Conservation (phyloP, 2,329 filamentous ascomycete species). For the Biscogniauxia mediterranea region DNA sequence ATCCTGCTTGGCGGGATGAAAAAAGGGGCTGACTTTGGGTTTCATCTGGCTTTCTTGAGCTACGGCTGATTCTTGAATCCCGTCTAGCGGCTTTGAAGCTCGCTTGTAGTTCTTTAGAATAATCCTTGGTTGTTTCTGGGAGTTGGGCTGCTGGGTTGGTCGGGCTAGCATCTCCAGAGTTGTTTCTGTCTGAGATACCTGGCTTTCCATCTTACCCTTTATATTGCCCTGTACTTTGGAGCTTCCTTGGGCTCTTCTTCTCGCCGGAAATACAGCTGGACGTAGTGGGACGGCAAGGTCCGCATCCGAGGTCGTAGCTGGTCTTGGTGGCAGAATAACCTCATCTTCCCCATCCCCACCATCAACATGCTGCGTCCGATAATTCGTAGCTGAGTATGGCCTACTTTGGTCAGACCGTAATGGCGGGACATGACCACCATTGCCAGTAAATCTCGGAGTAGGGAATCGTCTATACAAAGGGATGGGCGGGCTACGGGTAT, state of each 20-base stretch:
- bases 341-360: neutral
- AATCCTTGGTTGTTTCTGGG: neutral
- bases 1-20: neutral
- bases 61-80: neutral
- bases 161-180: neutral
- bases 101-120: neutral
- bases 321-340: constrained; percentile 6
- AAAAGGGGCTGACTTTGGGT: neutral
- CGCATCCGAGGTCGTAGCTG: constrained; percentile 10
- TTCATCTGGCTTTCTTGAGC: neutral
- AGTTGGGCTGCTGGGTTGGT: neutral
- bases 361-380: neutral
- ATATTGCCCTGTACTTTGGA: too few relatives aligned
- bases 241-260: neutral
- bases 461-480: constrained; percentile 13
- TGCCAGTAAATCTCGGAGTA: constrained; percentile 3
- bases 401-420: neutral
- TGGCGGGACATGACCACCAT: constrained; percentile 8
- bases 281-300: constrained; percentile 2
- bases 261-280: constrained; percentile 1
- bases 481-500: constrained; percentile 1
- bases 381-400: neutral
- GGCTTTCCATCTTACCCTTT: too few relatives aligned
- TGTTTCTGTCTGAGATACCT: too few relatives aligned
- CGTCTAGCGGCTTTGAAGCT: neutral